Base-by-base conservation (phyloP, 331 rosid genomes). In the Arachis monticola region DNA sequence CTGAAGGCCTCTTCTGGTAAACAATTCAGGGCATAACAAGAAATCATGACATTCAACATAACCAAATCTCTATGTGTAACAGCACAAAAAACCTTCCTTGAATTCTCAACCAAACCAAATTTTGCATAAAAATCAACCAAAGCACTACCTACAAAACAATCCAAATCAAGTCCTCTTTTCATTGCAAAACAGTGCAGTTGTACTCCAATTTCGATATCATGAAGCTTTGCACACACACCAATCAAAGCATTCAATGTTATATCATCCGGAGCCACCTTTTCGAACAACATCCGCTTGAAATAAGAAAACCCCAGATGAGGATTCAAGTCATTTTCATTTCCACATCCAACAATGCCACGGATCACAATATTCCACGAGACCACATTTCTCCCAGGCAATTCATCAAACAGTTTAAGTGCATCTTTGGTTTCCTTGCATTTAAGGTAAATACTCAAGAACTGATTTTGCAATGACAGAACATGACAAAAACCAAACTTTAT, bases 31-130 rank as follows among this genome's bases (percentile, higher is more conserved):
- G 79, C 84, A 78, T 83, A 87, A 65, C 93, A 87, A 68, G 93
- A 66, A 74, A 88, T 77, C 89, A 88, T 91, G 84, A 88, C 97
- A 79, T 93, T 93, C 96, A 95, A 88, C 80, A 87, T 50, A 68
- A 90, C 89, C 85, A 84, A 67, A 83, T 93, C 97, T 79, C 59
- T 86, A 53, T 27, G 66, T 14, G 42, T 51, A 44, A 73, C 79
- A 67, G 22, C 60, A 62, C 53, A 78, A 59, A 93, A 93, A 57
- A 80, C 91, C 61, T 51, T 50, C 75, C 84, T 84, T 35, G 96
- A 92, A 59, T 79, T 86, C 71, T 80, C 85, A 74, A 83, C 79
- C 4, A 85, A 62, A 44, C 91, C 92, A 80, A 78, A 75, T 80
- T 85, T 89, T 27, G 88, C 83, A 72, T 91, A 89, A 22, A 81